phyloP scores from a whole-genome alignment of 2,329 filamentous ascomycete genomes.

The Trichoderma semiorbis region DNA sequence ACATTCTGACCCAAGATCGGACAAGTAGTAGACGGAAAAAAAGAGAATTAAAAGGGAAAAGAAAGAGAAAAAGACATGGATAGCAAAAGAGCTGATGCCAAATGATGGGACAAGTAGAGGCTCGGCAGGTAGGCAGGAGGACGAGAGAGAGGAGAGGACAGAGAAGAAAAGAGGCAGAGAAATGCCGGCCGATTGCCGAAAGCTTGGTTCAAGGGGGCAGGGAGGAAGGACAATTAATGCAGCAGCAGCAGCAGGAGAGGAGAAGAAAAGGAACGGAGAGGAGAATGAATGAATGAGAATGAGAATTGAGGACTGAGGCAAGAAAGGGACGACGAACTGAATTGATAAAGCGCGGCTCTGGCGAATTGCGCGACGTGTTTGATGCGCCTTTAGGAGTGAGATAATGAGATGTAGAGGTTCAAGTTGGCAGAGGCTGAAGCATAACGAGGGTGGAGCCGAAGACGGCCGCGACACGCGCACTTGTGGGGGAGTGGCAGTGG shows the following conservation, averaged over 20 bases:
- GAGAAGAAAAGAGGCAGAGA: conserved; percentile 3
- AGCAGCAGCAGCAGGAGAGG: conserved; percentile 1
- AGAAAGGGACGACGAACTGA: conserved; percentile 33
- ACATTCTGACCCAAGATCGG: conserved; percentile 39
- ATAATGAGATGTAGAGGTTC: conserved; percentile 1
- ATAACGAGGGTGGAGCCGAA: conserved; percentile 17
- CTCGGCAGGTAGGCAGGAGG: conserved; percentile 10
- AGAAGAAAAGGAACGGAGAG: conserved; percentile 6
- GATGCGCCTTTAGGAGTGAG: conserved; percentile 21
- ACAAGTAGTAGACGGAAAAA: conserved; percentile 21
- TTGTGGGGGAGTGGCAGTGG: not conserved
- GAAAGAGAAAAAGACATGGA: conserved; percentile 24
- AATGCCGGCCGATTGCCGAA: conserved; percentile 18
- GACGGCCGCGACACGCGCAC: conserved; percentile 13
- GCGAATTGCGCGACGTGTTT: conserved; percentile 25
- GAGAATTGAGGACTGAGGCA: conserved; percentile 17
- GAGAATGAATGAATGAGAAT: conserved; percentile 18
- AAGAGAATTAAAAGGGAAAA: conserved; percentile 23
- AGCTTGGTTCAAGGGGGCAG: conserved; percentile 12
- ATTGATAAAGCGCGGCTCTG: conserved; percentile 30
- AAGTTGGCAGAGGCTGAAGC: conserved; percentile 20
- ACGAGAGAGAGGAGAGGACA: not conserved
- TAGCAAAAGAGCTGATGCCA: conserved; percentile 17
- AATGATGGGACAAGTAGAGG: not conserved
- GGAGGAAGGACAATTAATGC: conserved; percentile 5